Evolutionary conservation across 495 filamentous ascomycete species (phyloP).

Genomic region (Podospora bellae-mahoneyi): DNA sequence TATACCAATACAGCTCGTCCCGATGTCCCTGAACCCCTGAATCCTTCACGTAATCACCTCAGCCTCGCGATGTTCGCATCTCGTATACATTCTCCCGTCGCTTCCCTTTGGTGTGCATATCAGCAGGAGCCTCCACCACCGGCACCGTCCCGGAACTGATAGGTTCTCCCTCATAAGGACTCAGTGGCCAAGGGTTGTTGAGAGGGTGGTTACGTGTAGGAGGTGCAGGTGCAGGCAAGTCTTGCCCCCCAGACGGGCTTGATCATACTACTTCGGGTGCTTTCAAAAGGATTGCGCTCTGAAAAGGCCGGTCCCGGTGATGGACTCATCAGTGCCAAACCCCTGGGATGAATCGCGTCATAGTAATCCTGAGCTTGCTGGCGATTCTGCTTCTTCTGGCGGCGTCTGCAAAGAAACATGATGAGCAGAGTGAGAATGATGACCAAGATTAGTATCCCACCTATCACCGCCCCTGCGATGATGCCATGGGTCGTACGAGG

Average conservation of each 20-base stretch:
- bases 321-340: background rate
- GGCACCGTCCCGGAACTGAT: background rate
- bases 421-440: background rate
- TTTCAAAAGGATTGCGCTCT: background rate
- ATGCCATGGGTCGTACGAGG: background rate
- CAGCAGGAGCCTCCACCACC: background rate
- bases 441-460: background rate
- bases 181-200: background rate
- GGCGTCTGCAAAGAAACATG: background rate
- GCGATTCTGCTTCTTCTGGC: background rate
- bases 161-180: background rate
- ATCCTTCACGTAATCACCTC: background rate
- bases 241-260: background rate
- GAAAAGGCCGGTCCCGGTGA: background rate
- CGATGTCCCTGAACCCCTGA: background rate
- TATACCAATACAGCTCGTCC: background rate
- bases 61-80: background rate
- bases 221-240: background rate
- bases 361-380: background rate
- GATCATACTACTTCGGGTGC: background rate
- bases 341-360: background rate
- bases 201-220: background rate
- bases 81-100: background rate
- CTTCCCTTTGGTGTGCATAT: background rate
- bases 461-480: background rate